Conservation (phyloP, 1,139 yeast genomes). For the Saccharomyces hybrid region DNA sequence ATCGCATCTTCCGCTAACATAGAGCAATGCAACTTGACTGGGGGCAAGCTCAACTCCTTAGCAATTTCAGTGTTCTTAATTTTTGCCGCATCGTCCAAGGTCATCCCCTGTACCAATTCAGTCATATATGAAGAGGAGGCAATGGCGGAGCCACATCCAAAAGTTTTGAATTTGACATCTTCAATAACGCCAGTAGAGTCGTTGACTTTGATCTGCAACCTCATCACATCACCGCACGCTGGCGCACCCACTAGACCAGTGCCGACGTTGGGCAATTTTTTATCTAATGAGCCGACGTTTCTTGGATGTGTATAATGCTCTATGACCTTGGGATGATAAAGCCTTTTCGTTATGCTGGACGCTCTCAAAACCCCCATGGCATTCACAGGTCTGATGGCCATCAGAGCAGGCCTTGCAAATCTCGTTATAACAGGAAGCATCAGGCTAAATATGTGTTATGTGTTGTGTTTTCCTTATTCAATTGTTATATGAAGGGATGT, state of each 20-base stretch:
- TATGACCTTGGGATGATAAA: slow-evolving; percentile 68
- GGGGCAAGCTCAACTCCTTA: slow-evolving; percentile 87
- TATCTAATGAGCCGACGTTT: slow-evolving; percentile 89
- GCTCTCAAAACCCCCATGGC: neutral
- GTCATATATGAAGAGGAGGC: slow-evolving; percentile 94
- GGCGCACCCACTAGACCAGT: slow-evolving; percentile 98
- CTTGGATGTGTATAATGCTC: slow-evolving; percentile 97
- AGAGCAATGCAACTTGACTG: slow-evolving; percentile 94
- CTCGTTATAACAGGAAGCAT: neutral
- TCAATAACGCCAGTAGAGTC: slow-evolving; percentile 85
- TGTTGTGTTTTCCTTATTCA: neutral
- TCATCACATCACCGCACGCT: slow-evolving; percentile 99
- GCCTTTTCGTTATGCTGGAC: slow-evolving; percentile 2
- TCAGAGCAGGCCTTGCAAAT: neutral
- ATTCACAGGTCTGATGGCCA: neutral
- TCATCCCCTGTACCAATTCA: slow-evolving; percentile 90
- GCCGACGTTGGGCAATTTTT: slow-evolving; percentile 72
- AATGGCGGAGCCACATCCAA: slow-evolving; percentile 97
- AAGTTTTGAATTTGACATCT: slow-evolving; percentile 95
- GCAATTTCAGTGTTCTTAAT: slow-evolving; percentile 91
- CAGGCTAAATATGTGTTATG: neutral
- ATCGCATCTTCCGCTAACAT: slow-evolving; percentile 99
- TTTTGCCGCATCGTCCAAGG: slow-evolving; percentile 85
- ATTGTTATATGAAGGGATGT: neutral
- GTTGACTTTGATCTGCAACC: slow-evolving; percentile 87